phyloP scores from a whole-genome alignment of 1,284 basidiomycete genomes.

The Microbotryomycetes sp. region DNA sequence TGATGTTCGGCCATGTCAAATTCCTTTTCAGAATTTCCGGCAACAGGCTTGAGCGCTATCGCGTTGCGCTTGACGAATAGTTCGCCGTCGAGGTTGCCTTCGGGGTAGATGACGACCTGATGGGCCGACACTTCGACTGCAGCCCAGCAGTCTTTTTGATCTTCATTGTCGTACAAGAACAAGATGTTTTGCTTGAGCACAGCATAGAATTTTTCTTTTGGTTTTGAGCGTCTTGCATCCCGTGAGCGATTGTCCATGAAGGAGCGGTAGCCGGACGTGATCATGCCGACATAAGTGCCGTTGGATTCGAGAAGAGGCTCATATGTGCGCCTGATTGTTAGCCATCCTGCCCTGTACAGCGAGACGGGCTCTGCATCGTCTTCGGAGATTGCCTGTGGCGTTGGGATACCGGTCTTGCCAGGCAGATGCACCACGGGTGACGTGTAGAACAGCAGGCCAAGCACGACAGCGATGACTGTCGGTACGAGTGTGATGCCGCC shows the following conservation, averaged over 20 bases:
- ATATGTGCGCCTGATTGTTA: constrained; percentile 74
- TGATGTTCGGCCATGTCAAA: constrained; percentile 65
- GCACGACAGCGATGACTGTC: constrained; percentile 52
- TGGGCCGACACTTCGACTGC: constrained; percentile 68
- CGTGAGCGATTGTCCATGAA: constrained; percentile 43
- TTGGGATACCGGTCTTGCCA: constrained; percentile 10
- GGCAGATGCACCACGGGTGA: constrained; percentile 24
- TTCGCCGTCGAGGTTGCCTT: constrained; percentile 67
- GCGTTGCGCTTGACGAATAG: constrained; percentile 81
- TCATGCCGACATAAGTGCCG: constrained; percentile 36
- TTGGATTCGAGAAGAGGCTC: constrained; percentile 53
- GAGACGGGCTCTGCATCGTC: constrained; percentile 34
- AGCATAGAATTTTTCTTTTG: constrained; percentile 82
- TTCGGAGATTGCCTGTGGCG: not conserved
- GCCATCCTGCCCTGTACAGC: constrained; percentile 69
- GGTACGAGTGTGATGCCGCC: constrained; percentile 82
- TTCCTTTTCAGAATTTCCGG: constrained; percentile 56
- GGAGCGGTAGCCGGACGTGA: constrained; percentile 38
- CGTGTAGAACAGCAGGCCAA: constrained; percentile 50
- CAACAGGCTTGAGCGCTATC: constrained; percentile 62
- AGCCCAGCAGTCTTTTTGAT: constrained; percentile 74
- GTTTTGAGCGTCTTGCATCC: constrained; percentile 62
- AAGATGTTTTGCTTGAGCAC: constrained; percentile 80
- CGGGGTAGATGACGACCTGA: constrained; percentile 64
- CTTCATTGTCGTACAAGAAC: constrained; percentile 84